phyloP scores from a whole-genome alignment of 164 flowering plant genomes.

The Stephania japonica region DNA sequence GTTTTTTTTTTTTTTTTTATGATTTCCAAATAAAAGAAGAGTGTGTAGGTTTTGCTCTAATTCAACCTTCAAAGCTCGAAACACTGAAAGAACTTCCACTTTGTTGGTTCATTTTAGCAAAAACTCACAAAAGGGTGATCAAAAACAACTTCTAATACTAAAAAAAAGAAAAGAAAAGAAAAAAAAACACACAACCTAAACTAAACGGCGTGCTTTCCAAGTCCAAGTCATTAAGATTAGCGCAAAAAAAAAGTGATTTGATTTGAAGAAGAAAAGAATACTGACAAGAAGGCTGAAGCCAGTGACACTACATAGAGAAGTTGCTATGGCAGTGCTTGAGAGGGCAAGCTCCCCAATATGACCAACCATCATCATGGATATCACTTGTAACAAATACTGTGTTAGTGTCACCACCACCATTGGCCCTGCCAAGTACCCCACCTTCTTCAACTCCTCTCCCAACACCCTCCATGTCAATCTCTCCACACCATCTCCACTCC shows the following conservation, averaged over 20 bases:
- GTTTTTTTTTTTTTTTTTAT: too few relatives aligned
- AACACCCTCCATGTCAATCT: constrained; percentile 17
- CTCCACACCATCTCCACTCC: neutral
- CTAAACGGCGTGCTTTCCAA: neutral
- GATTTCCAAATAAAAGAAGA: too few relatives aligned
- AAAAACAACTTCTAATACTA: neutral
- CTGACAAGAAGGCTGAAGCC: constrained; percentile 51
- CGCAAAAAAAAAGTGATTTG: neutral
- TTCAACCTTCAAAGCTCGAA: too few relatives aligned
- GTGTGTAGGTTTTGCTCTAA: too few relatives aligned
- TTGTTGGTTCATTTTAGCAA: too few relatives aligned
- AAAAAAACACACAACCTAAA: neutral
- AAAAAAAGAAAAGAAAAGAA: too few relatives aligned
- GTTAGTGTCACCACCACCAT: constrained; percentile 33
- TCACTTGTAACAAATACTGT: constrained; percentile 29
- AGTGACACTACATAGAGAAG: constrained; percentile 40
- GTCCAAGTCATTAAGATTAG: neutral
- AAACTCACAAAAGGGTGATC: neutral
- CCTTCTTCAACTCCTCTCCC: constrained; percentile 29
- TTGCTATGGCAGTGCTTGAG: constrained; percentile 45
- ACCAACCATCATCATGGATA: constrained; percentile 57
- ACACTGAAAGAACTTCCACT: too few relatives aligned
- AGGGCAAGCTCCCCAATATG: constrained; percentile 50
- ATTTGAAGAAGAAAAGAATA: neutral
- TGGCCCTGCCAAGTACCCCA: constrained; percentile 37